Evolutionary conservation across 805 yeast genomes (phyloP).

Genomic region (Candida loeiensis): DNA sequence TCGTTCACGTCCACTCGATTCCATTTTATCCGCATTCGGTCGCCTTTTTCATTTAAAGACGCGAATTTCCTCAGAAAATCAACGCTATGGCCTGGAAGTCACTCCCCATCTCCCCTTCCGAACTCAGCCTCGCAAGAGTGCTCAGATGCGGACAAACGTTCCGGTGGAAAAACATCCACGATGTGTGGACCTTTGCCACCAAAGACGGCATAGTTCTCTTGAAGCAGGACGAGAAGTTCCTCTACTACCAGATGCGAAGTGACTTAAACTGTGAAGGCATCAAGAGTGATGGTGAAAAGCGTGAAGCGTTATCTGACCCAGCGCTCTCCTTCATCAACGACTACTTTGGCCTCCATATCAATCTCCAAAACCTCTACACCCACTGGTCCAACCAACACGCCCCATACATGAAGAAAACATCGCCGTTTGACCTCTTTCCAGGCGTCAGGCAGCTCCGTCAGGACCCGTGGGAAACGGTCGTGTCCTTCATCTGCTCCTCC

Average conservation of each 20-base stretch:
- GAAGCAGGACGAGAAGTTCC: slow-evolving; percentile 48
- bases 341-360: slow-evolving; percentile 67
- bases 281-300: not conserved
- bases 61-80: no score
- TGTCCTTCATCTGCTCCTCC: slow-evolving; percentile 92
- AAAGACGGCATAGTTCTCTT: slow-evolving; percentile 60
- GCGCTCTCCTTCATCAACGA: slow-evolving; percentile 49
- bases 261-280: slow-evolving; percentile 2
- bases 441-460: slow-evolving; percentile 87
- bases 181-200: slow-evolving; percentile 64
- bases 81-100: slow-evolving; percentile 11
- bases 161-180: slow-evolving; percentile 65
- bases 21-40: not conserved
- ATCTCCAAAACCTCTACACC: slow-evolving; percentile 49
- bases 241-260: slow-evolving; percentile 49
- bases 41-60: not conserved
- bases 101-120: slow-evolving; percentile 23
- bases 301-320: slow-evolving; percentile 17
- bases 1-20: no score
- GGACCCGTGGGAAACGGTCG: slow-evolving; percentile 94
- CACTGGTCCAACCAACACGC: slow-evolving; percentile 61
- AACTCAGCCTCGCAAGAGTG: slow-evolving; percentile 60
- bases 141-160: slow-evolving; percentile 85
- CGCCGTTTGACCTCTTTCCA: slow-evolving; percentile 39
- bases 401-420: slow-evolving; percentile 51